phyloP scores from a whole-genome alignment of 345 rosid species.

The Eucalyptus polyanthemos region DNA sequence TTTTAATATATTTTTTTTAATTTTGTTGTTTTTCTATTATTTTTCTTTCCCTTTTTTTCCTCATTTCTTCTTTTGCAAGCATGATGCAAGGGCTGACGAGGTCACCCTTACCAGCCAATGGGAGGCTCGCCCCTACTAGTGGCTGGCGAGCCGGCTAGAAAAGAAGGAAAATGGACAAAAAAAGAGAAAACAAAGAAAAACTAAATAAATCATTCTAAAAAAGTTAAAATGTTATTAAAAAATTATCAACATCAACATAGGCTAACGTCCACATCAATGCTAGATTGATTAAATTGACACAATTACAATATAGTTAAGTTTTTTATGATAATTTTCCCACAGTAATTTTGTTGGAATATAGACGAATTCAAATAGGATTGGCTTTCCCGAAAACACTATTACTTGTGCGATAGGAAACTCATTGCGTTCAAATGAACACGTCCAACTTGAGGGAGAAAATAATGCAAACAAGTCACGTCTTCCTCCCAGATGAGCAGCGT shows the following conservation, averaged over 20 bases:
- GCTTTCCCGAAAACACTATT: neutral
- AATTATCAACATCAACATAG: too few species aligned
- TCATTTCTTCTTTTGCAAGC: too few species aligned
- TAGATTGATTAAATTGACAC: rapidly evolving
- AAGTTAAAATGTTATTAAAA: too few species aligned
- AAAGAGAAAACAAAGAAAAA: too few species aligned
- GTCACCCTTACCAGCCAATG: rapidly evolving
- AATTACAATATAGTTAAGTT: rapidly evolving
- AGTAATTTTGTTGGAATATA: neutral
- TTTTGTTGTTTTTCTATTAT: too few species aligned
- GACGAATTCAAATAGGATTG: neutral
- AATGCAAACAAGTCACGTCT: neutral
- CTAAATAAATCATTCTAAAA: too few species aligned
- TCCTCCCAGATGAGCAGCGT: neutral
- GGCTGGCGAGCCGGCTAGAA: rapidly evolving
- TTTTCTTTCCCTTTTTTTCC: rapidly evolving
- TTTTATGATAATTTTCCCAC: too few species aligned
- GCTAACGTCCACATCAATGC: rapidly evolving
- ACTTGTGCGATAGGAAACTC: neutral
- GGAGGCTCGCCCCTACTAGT: rapidly evolving
- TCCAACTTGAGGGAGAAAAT: neutral
- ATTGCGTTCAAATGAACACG: neutral
- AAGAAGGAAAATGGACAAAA: too few species aligned
- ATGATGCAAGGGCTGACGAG: too few species aligned
- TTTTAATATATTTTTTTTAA: too few species aligned